These are phyloP conservation scores for Acer saccharum DNA, from an alignment of 345 rosid genomes.

Conservation along the genomic window DNA sequence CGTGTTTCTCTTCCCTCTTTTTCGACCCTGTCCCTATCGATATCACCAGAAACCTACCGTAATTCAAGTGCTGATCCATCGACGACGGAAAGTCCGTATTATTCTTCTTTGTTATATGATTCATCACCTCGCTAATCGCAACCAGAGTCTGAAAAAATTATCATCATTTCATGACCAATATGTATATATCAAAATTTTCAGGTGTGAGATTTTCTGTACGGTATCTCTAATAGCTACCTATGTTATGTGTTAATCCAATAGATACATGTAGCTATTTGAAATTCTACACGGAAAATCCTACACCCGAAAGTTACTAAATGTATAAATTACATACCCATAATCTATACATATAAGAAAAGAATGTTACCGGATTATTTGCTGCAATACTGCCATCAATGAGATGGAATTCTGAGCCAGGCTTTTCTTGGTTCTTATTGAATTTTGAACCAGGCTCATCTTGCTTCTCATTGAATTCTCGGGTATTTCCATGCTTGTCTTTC, in stretches of 20 bases:
- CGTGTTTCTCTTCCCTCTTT: constrained; percentile 35
- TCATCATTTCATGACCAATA: no score
- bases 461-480: constrained; percentile 35
- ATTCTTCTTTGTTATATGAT: constrained; percentile 46
- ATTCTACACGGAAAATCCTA: no score
- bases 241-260: no score
- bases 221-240: no score
- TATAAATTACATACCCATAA: no score
- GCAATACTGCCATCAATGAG: constrained; percentile 73
- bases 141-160: constrained; percentile 52
- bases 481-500: constrained; percentile 44
- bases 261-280: no score
- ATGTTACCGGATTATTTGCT: constrained; percentile 68
- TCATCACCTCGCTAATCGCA: constrained; percentile 61
- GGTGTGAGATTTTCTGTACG: no score
- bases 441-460: no score
- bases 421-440: no score
- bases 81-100: constrained; percentile 36
- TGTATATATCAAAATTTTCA: no score
- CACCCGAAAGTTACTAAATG: no score
- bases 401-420: neutral
- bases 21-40: constrained; percentile 67
- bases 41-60: constrained; percentile 52
- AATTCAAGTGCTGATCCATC: constrained; percentile 45
- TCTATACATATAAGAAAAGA: no score